Percentiles rank a stretch among this genome's conserved stretches.
Evolutionary conservation across 768 basidiomycete genomes (phyloP).

Genomic region (Mycena metata): DNA sequence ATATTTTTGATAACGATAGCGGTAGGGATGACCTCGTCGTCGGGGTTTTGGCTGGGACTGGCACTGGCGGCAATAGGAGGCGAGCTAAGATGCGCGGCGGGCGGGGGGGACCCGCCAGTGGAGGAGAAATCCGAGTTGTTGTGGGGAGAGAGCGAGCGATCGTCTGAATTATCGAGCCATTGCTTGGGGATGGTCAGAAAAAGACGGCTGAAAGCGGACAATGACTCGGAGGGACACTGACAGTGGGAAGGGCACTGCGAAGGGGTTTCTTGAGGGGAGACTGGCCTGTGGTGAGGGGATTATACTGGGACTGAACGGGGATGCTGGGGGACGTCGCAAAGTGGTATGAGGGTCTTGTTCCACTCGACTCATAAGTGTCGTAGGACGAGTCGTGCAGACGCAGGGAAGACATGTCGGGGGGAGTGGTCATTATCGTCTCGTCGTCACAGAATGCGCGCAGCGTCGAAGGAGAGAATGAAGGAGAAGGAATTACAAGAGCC

Average conservation of each 20-base stretch:
- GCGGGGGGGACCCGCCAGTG: constrained; percentile 82
- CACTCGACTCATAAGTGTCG: constrained; percentile 71
- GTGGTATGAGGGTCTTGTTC: constrained; percentile 73
- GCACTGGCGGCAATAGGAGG: constrained; percentile 62
- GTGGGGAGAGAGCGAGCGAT: constrained; percentile 85
- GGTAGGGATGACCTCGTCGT: constrained; percentile 97
- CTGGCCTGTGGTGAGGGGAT: constrained; percentile 69
- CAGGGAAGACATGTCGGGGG: constrained; percentile 84
- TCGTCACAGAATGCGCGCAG: constrained; percentile 37
- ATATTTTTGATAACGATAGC: constrained; percentile 99
- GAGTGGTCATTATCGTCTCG: constrained; percentile 77
- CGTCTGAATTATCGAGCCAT: constrained; percentile 90
- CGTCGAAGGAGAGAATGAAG: constrained; percentile 47
- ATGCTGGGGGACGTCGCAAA: constrained; percentile 73
- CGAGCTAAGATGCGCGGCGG: constrained; percentile 58
- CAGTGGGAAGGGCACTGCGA: constrained; percentile 81
- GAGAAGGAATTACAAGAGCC: constrained; percentile 35
- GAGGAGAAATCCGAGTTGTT: constrained; percentile 93
- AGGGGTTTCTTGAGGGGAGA: constrained; percentile 84
- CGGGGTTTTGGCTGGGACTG: constrained; percentile 65
- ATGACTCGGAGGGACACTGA: constrained; percentile 51
- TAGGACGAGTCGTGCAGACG: constrained; percentile 90
- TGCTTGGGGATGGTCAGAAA: constrained; percentile 63
- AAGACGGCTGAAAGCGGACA: constrained; percentile 33
- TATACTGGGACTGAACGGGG: constrained; percentile 69